Percentiles rank a stretch among this genome's conserved stretches.
Evolutionary conservation across 2,329 filamentous ascomycete species (phyloP).

Genomic region (Escovopsis weberi): DNA sequence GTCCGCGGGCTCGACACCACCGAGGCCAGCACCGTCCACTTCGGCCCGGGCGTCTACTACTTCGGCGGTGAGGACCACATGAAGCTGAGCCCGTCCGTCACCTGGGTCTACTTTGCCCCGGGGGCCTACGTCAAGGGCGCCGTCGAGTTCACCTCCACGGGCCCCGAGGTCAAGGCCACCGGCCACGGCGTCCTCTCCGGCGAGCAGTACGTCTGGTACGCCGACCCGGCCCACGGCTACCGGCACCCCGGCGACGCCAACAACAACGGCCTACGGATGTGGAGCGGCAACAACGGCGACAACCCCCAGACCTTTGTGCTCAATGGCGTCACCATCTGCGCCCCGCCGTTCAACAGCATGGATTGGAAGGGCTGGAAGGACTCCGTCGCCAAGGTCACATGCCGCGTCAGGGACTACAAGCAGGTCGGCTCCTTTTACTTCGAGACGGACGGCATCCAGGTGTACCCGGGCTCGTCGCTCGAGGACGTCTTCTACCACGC

Average conservation of each 20-base stretch:
- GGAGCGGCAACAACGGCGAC: slow-evolving; percentile 10
- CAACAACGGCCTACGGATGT: slow-evolving; percentile 15
- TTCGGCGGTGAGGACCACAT: slow-evolving; percentile 12
- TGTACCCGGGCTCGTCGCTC: slow-evolving; percentile 17
- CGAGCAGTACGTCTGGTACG: slow-evolving; percentile 24
- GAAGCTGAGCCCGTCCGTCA: slow-evolving; percentile 5
- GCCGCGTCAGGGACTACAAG: slow-evolving; percentile 19
- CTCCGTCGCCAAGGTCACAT: slow-evolving; percentile 3
- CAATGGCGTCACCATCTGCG: slow-evolving; percentile 17
- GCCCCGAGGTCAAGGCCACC: slow-evolving; percentile 15
- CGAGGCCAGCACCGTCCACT: slow-evolving; percentile 11
- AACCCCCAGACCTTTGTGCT: slow-evolving; percentile 11
- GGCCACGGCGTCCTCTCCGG: slow-evolving; percentile 22
- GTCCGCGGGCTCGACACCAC: slow-evolving; percentile 6
- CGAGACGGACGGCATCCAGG: slow-evolving; percentile 22
- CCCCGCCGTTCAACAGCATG: slow-evolving; percentile 23
- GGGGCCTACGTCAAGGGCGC: slow-evolving; percentile 25
- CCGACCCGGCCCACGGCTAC: slow-evolving; percentile 17
- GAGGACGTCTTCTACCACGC: slow-evolving; percentile 21
- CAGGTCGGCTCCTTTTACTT: slow-evolving; percentile 23
- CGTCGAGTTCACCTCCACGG: slow-evolving; percentile 15
- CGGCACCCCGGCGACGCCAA: slow-evolving; percentile 14
- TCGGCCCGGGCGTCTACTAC: slow-evolving; percentile 19
- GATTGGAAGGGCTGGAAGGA: slow-evolving; percentile 16
- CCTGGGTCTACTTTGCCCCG: slow-evolving; percentile 16